These are phyloP conservation scores for Colletotrichum chlorophyti DNA, from an alignment of 2,329 filamentous ascomycete species.

Conservation along the genomic window DNA sequence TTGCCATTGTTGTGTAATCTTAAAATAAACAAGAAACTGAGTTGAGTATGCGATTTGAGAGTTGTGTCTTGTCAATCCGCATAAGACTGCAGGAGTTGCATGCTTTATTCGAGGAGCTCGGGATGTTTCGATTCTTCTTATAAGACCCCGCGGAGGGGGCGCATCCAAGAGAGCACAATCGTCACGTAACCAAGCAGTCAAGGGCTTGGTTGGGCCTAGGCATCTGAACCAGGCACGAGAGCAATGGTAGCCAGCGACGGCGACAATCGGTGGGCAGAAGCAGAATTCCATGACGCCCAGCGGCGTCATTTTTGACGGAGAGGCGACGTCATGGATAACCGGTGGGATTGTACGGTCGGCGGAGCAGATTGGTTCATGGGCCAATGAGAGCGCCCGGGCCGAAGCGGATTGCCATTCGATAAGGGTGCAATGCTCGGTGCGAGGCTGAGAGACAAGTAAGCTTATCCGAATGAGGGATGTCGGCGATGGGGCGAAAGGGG, in stretches of 20 bases:
- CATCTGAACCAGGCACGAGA: neutral
- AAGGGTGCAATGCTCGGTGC: neutral
- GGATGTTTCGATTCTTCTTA: neutral
- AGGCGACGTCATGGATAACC: slow-evolving; percentile 21
- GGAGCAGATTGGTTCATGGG: neutral
- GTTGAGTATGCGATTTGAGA: neutral
- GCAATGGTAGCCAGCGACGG: neutral
- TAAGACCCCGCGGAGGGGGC: too few species aligned
- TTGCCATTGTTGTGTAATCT: slow-evolving; percentile 51
- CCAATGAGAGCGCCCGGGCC: slow-evolving; percentile 10
- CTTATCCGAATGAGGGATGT: neutral
- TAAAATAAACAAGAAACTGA: neutral
- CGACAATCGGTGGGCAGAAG: neutral
- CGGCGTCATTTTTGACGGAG: slow-evolving; percentile 16
- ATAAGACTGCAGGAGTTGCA: too few species aligned
- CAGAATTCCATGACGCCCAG: slow-evolving; percentile 12
- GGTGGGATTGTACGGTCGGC: slow-evolving; percentile 1
- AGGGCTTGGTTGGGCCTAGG: neutral
- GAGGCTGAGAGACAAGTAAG: neutral
- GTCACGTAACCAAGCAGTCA: neutral
- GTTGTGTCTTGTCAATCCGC: too few species aligned
- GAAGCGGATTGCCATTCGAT: neutral
- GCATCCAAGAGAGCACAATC: neutral
- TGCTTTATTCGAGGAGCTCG: too few species aligned
- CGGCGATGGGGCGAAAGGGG: neutral